phyloP scores from a whole-genome alignment of 371 early-diverging fungal genomes.

The Circinella umbellata region DNA sequence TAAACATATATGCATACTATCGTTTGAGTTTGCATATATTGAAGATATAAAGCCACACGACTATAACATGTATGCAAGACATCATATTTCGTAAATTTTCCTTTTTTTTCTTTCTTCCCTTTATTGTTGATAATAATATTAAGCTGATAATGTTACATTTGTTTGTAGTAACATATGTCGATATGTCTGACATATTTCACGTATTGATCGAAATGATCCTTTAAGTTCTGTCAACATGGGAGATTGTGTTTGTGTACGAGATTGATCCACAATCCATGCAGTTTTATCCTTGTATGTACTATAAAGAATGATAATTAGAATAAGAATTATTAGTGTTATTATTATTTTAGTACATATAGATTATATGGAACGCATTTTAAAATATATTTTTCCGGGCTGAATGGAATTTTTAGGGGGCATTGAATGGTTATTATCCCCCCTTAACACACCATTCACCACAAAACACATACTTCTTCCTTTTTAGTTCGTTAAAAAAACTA shows the following conservation, averaged over 20 bases:
- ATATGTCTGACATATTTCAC: conserved; percentile 38
- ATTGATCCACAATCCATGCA: conserved; percentile 37
- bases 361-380: too few relatives aligned
- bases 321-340: not conserved
- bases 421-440: too few relatives aligned
- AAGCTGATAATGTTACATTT: not conserved
- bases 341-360: not conserved
- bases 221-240: conserved; percentile 46
- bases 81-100: not conserved
- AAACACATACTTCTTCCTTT: too few relatives aligned
- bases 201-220: conserved; percentile 26
- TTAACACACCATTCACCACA: too few relatives aligned
- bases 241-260: conserved; percentile 48
- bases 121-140: too few relatives aligned
- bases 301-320: not conserved
- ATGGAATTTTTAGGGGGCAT: not conserved
- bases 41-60: not conserved
- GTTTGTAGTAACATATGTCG: conserved; percentile 43
- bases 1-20: conserved; percentile 1
- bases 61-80: too few relatives aligned
- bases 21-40: conserved; percentile 7
- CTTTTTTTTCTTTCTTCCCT: not conserved
- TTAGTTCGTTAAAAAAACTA: too few relatives aligned
- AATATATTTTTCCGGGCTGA: not conserved
- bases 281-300: conserved; percentile 51